Conservation (phyloP, 306 rosid genomes). For the Hylodesmum podocarpum region DNA sequence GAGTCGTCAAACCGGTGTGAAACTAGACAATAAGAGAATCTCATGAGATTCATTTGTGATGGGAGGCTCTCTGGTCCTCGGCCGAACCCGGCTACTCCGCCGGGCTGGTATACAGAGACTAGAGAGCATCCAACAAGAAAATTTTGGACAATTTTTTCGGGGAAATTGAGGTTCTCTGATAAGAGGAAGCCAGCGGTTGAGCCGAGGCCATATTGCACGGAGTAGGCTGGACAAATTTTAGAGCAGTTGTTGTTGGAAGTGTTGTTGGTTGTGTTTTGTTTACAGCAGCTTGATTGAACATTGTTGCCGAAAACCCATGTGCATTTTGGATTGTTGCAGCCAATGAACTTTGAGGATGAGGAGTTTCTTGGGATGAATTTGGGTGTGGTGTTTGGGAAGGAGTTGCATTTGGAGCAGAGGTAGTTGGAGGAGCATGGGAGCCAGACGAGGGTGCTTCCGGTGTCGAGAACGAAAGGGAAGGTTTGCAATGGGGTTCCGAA, state of each 20-base stretch:
- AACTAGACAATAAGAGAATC: conserved; percentile 62
- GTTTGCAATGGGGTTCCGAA: conserved; percentile 77
- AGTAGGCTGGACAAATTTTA: conserved; percentile 54
- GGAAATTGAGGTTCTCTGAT: conserved; percentile 61
- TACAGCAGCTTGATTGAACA: conserved; percentile 43
- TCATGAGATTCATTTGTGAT: conserved; percentile 59
- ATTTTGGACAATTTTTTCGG: conserved; percentile 34
- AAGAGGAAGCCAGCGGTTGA: conserved; percentile 58
- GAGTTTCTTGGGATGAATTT: conserved; percentile 62
- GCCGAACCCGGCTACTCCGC: conserved; percentile 81
- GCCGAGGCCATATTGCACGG: conserved; percentile 64
- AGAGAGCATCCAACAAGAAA: conserved; percentile 71
- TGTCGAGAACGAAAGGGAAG: conserved; percentile 61
- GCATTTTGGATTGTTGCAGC: conserved; percentile 72
- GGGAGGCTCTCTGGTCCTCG: conserved; percentile 70
- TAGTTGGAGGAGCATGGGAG: conserved; percentile 78
- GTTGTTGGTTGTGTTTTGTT: not conserved
- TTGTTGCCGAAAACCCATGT: conserved; percentile 48
- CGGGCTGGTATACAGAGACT: conserved; percentile 56
- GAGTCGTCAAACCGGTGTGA: conserved; percentile 60
- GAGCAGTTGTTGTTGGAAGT: conserved; percentile 37
- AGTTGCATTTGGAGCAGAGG: conserved; percentile 53
- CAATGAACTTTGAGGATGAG: conserved; percentile 54
- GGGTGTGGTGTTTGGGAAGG: conserved; percentile 40
- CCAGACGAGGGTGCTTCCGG: conserved; percentile 81